Conservation (phyloP, 192 early-diverging fungal species). For the Backusella mclennaniae region DNA sequence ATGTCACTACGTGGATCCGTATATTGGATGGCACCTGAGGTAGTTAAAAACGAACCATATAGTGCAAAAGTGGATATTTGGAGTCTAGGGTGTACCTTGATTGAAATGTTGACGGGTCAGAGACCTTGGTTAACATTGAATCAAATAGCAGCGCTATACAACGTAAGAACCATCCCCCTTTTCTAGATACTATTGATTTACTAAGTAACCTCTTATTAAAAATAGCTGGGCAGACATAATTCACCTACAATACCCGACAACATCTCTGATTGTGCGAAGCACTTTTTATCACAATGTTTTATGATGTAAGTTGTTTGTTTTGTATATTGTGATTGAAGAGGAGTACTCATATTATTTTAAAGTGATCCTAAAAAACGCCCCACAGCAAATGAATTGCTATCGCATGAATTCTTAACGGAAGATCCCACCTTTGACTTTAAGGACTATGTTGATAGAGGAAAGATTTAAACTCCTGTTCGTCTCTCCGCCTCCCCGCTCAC, state of each 20-base stretch:
- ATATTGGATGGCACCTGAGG: constrained; percentile 94
- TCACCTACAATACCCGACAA: constrained; percentile 78
- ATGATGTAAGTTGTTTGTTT: constrained; percentile 50
- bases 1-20: constrained; percentile 73
- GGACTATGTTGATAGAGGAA: constrained; percentile 20
- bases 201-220: constrained; percentile 35
- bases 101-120: constrained; percentile 96
- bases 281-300: constrained; percentile 79
- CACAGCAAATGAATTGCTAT: constrained; percentile 68
- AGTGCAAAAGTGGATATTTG: constrained; percentile 96
- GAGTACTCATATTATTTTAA: background rate
- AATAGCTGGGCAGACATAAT: constrained; percentile 71
- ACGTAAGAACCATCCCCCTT: constrained; percentile 30
- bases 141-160: constrained; percentile 58
- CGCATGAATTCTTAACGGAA: constrained; percentile 66
- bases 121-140: constrained; percentile 66
- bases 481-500: background rate
- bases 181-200: constrained; percentile 16
- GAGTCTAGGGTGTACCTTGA: constrained; percentile 81
- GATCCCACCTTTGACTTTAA: constrained; percentile 47
- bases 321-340: background rate
- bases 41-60: constrained; percentile 80
- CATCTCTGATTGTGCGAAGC: constrained; percentile 63
- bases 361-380: constrained; percentile 78
- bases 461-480: constrained; percentile 1